A percentile compares a stretch with the other conserved stretches of the same genome.
Conservation (phyloP, 106 monocot genomes). For the Dioscorea dumetorum region DNA sequence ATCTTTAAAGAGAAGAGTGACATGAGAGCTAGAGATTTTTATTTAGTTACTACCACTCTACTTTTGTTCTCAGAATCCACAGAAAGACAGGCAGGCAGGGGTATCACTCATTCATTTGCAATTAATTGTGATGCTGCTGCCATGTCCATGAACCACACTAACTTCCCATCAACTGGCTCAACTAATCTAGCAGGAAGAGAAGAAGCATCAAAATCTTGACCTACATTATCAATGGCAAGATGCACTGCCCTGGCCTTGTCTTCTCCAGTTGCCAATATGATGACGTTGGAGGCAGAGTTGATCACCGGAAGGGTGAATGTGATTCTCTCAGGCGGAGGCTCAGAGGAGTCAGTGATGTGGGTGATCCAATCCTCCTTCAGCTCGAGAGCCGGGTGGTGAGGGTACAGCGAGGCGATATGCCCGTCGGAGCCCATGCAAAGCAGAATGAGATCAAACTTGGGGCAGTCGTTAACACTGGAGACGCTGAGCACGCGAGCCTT, state of each 20-base stretch:
- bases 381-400: conserved; percentile 47
- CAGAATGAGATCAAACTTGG: conserved; percentile 83
- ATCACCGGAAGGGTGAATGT: conserved; percentile 83
- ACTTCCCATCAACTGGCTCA: conserved; percentile 43
- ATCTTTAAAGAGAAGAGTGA: too few relatives aligned
- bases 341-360: conserved; percentile 61
- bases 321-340: conserved; percentile 81
- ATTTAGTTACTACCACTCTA: too few relatives aligned
- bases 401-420: conserved; percentile 71
- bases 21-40: too few relatives aligned
- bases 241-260: conserved; percentile 39
- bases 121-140: conserved; percentile 37
- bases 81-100: too few relatives aligned
- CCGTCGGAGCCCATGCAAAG: conserved; percentile 70
- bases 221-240: conserved; percentile 15
- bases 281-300: conserved; percentile 73
- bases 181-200: conserved; percentile 43
- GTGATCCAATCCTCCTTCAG: conserved; percentile 69
- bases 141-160: conserved; percentile 76
- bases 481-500: conserved; percentile 55
- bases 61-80: too few relatives aligned
- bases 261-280: conserved; percentile 49
- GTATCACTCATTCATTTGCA: conserved; percentile 3
- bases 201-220: neutral
- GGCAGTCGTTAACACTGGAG: conserved; percentile 68